Percentiles rank a stretch among this genome's conserved stretches.
Evolutionary conservation across 2,329 filamentous ascomycete species (phyloP).

Genomic region (Neurospora crassa): DNA sequence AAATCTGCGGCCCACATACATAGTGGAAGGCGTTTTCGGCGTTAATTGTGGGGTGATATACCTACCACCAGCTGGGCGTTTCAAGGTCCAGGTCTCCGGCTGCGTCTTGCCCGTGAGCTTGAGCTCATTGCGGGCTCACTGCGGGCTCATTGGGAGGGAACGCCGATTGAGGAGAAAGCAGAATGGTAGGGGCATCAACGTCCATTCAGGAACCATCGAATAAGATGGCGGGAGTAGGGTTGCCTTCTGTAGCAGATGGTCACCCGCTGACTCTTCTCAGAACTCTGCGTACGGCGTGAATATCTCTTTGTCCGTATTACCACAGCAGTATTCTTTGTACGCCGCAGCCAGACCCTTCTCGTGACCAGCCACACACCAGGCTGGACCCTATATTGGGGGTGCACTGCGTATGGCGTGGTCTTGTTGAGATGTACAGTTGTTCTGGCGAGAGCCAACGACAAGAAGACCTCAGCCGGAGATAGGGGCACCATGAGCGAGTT

Average conservation of each 20-base stretch:
- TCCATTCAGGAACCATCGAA: neutral
- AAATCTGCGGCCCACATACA: neutral
- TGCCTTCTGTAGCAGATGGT: neutral
- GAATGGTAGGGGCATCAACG: neutral
- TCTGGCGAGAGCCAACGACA: neutral
- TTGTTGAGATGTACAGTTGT: neutral
- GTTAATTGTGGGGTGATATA: neutral
- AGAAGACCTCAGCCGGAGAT: neutral
- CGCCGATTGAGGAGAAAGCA: neutral
- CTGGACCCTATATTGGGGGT: neutral
- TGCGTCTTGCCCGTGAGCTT: neutral
- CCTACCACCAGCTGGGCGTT: neutral
- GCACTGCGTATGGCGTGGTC: neutral
- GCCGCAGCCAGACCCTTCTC: neutral
- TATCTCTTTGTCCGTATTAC: neutral
- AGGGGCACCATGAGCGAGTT: neutral
- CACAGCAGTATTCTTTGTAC: neutral
- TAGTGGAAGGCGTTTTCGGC: neutral
- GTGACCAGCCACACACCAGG: neutral
- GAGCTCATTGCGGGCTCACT: neutral
- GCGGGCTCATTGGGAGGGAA: neutral
- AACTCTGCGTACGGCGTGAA: neutral
- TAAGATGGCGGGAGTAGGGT: neutral
- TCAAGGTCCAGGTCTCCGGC: neutral
- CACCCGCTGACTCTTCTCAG: neutral